Evolutionary conservation across 208 protist species (phyloP).

Genomic region (Trypanosoma avium): DNA sequence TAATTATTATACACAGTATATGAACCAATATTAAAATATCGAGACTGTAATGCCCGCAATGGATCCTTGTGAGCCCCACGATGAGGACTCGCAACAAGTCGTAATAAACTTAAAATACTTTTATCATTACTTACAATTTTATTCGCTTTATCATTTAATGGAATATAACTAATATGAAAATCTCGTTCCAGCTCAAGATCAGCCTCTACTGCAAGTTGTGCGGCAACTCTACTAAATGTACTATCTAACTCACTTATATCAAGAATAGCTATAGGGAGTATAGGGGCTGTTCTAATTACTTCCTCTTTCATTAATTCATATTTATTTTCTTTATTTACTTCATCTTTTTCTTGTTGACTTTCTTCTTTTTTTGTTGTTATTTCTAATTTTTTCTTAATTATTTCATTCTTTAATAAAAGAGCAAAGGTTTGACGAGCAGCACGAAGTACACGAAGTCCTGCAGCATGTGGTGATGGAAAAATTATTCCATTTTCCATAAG

Average conservation of each 20-base stretch:
- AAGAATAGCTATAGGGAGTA: slow-evolving; percentile 46
- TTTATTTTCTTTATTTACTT: not conserved
- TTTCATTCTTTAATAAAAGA: slow-evolving; percentile 50
- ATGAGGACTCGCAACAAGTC: slow-evolving; percentile 32
- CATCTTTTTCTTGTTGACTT: not conserved
- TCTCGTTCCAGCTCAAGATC: slow-evolving; percentile 47
- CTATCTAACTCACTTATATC: slow-evolving; percentile 72
- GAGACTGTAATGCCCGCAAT: slow-evolving; percentile 38
- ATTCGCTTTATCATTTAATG: slow-evolving; percentile 46
- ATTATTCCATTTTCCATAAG: slow-evolving; percentile 73
- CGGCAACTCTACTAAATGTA: slow-evolving; percentile 60
- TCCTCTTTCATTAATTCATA: too few relatives aligned
- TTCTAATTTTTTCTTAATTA: slow-evolving; percentile 30
- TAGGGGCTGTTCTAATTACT: too few relatives aligned
- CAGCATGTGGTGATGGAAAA: slow-evolving; percentile 40
- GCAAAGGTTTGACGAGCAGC: slow-evolving; percentile 59
- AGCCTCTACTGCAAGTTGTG: slow-evolving; percentile 52
- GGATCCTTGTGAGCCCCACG: slow-evolving; percentile 32
- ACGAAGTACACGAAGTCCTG: slow-evolving; percentile 65
- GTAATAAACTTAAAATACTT: slow-evolving; percentile 42
- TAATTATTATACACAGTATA: slow-evolving; percentile 64
- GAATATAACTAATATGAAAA: slow-evolving; percentile 61
- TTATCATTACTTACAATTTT: slow-evolving; percentile 24
- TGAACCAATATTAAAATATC: slow-evolving; percentile 52
- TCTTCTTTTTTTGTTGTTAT: not conserved